Conservation (phyloP, 768 basidiomycete species). For the Holtermannia corniformis region DNA sequence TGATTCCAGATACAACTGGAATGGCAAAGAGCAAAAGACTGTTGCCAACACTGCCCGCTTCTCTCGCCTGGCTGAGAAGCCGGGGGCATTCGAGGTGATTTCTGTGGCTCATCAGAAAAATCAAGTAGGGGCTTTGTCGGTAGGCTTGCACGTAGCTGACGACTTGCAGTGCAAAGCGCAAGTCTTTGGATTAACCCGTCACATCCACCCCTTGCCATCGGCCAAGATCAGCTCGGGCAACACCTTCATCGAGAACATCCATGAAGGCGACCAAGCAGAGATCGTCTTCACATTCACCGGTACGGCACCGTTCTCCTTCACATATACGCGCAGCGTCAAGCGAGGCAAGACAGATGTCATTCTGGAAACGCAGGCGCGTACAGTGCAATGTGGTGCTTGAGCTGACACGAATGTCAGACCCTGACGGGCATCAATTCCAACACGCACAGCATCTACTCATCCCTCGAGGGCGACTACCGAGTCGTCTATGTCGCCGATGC, state of each 20-base stretch:
- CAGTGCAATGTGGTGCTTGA: neutral
- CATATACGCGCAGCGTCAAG: conserved; percentile 32
- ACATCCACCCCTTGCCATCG: conserved; percentile 72
- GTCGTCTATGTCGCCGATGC: conserved; percentile 84
- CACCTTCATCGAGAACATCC: conserved; percentile 69
- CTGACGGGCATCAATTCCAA: conserved; percentile 46
- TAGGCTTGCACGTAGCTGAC: neutral
- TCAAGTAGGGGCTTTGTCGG: conserved; percentile 46
- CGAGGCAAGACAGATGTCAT: conserved; percentile 23
- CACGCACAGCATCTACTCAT: conserved; percentile 84
- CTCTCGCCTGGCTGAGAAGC: conserved; percentile 67
- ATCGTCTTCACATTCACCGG: conserved; percentile 83
- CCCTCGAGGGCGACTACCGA: conserved; percentile 62
- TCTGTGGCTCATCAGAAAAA: conserved; percentile 89
- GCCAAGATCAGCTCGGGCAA: conserved; percentile 83
- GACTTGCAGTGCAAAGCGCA: conserved; percentile 49
- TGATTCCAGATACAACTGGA: conserved; percentile 62
- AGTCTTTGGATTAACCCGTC: conserved; percentile 62
- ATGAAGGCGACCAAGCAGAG: conserved; percentile 81
- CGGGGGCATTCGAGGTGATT: conserved; percentile 73
- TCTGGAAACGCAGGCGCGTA: conserved; percentile 38
- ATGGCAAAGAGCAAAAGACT: conserved; percentile 62
- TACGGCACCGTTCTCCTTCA: conserved; percentile 87
- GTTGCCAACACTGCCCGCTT: conserved; percentile 73
- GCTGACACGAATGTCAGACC: conserved; percentile 16